phyloP scores from a whole-genome alignment of 2,329 filamentous ascomycete genomes.

The Aspergillaceae sp. region DNA sequence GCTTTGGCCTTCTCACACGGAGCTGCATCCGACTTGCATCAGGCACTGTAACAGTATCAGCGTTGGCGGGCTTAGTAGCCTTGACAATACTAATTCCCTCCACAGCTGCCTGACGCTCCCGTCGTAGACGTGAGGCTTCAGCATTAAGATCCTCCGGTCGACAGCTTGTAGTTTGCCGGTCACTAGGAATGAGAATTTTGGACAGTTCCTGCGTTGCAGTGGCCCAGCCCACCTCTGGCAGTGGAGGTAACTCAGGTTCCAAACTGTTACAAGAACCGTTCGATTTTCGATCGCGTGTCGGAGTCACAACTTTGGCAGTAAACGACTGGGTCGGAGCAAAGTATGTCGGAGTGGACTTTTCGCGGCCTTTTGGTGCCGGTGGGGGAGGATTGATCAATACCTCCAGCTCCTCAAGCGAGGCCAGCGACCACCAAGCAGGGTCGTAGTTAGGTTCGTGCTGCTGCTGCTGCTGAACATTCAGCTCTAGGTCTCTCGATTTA shows the following conservation, averaged over 20 bases:
- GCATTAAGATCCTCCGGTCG: slow-evolving; percentile 69
- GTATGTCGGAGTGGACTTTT: slow-evolving; percentile 59
- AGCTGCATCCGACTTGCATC: slow-evolving; percentile 61
- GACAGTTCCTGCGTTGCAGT: slow-evolving; percentile 75
- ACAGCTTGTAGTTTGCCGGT: slow-evolving; percentile 67
- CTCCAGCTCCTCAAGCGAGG: slow-evolving; percentile 63
- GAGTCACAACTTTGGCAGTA: slow-evolving; percentile 65
- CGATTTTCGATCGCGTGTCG: slow-evolving; percentile 47
- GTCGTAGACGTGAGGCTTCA: slow-evolving; percentile 54
- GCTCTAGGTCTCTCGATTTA: slow-evolving; percentile 2
- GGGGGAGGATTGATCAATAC: slow-evolving; percentile 45
- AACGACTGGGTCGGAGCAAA: slow-evolving; percentile 84
- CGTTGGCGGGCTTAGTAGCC: not conserved
- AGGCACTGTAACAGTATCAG: slow-evolving; percentile 20
- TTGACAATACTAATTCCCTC: slow-evolving; percentile 26
- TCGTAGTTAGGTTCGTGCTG: slow-evolving; percentile 43
- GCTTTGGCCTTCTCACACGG: slow-evolving; percentile 56
- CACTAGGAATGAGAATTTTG: slow-evolving; percentile 68
- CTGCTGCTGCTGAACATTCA: slow-evolving; percentile 2
- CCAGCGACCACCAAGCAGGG: slow-evolving; percentile 60
- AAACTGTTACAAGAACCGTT: slow-evolving; percentile 38
- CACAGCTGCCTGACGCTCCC: slow-evolving; percentile 55
- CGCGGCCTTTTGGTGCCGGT: slow-evolving; percentile 48
- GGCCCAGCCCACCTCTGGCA: slow-evolving; percentile 77
- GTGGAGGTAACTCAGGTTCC: slow-evolving; percentile 50